Evolutionary conservation across 441 rosid genomes (phyloP), one percentile per base, ranked within the genome.

Genomic region (Eruca vesicaria): DNA sequence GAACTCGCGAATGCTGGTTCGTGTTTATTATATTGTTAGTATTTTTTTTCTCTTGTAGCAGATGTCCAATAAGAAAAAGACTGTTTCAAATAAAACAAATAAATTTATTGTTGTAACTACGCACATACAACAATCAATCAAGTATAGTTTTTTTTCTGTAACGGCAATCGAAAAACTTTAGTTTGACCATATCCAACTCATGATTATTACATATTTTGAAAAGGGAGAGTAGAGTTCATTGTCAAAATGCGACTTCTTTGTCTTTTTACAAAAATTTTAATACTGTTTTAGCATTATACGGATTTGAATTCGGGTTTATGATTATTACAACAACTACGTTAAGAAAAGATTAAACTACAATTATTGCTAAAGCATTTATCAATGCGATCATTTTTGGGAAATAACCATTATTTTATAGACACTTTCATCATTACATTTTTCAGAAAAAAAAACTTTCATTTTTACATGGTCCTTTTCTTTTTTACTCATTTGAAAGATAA

Each of bases 111-210:
- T 38, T 38, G 45, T 38, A 38, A 14, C 20, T 16, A 33, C 8
- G 69, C 55, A 71, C 19, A 28, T 71, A 19, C 61, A 53, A 19
- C 69, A 53, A 72, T 32, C 19, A 62, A n/a, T 60, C 2, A 4
- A 63, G 57, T 9, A 3, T 9, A 18, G 31, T 10, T 3, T 10
- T 12, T 41, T 20, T 15, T 12, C 65, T 36, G 60, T 65, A 74
- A 66, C 72, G 71, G 60, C 33, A 66, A 45, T 18, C 0, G 33
- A n/a, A 53, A 65, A 45, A 23, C 36, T 38, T 32, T 58, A 11
- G 35, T 43, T 57, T 74, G 77, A 43, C 77, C 50, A 57, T 43
- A 43, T 33, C 67, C 31, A 74, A 20, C 16, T 45, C n/a, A 18
- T n/a, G 3, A 38, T 74, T 43, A 14, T 43, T 32, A 11, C 5